A percentile compares a stretch with the other conserved stretches of the same genome.
These are phyloP conservation scores for Heimioporus sp. DNA, from an alignment of 768 basidiomycete species.

Conservation along the genomic window DNA sequence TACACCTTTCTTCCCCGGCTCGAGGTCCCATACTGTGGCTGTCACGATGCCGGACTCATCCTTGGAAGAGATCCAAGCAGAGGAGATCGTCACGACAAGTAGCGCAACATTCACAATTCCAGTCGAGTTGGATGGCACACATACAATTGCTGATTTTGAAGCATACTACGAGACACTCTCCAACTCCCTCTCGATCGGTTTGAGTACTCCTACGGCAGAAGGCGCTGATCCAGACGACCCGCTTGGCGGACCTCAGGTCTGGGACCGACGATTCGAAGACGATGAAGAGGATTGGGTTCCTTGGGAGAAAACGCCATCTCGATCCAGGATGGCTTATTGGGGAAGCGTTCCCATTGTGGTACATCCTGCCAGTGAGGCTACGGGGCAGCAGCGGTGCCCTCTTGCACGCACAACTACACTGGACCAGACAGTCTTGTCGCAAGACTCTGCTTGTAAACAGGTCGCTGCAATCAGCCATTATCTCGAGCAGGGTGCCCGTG, in stretches of 20 bases:
- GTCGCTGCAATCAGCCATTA: conserved; percentile 12
- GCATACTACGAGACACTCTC: conserved; percentile 11
- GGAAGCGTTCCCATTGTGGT: conserved; percentile 3
- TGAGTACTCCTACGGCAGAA: not conserved
- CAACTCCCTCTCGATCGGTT: not conserved
- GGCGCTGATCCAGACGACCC: conserved; percentile 6
- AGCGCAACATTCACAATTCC: conserved; percentile 7
- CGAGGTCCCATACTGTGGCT: not conserved
- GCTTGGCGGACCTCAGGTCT: not conserved
- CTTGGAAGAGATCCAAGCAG: conserved; percentile 1
- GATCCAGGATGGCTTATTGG: no score
- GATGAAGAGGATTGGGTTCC: conserved; percentile 21
- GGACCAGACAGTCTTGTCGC: conserved; percentile 5
- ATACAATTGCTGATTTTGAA: conserved; percentile 8
- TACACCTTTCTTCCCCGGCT: no score
- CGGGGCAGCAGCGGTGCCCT: not conserved
- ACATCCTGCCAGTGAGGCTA: not conserved
- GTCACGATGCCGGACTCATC: conserved; percentile 9
- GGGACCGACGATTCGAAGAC: conserved; percentile 3
- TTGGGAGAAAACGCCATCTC: conserved; percentile 2
- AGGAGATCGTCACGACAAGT: conserved; percentile 4
- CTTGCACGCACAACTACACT: not conserved
- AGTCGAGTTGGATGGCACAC: not conserved
- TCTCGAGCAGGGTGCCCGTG: conserved; percentile 15
- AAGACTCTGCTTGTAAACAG: not conserved